A percentile compares a stretch with the other conserved stretches of the same genome.
phyloP scores from a whole-genome alignment of 768 basidiomycete genomes.

The Tulasnella calospora region DNA sequence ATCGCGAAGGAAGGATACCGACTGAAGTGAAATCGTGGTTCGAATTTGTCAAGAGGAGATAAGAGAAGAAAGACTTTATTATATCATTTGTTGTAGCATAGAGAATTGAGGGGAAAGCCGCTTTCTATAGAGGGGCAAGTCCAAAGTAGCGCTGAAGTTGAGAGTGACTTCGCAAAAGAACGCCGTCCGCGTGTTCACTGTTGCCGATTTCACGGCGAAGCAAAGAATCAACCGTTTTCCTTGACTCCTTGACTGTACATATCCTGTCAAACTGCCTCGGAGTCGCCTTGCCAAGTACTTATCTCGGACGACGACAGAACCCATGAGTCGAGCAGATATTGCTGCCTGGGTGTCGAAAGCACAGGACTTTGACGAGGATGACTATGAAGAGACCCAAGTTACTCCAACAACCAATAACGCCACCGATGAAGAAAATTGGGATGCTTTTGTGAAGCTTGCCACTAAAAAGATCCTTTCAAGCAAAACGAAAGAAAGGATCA shows the following conservation, averaged over 20 bases:
- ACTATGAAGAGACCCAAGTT: background rate
- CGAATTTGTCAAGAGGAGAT: slow-evolving; percentile 45
- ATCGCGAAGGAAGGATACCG: slow-evolving; percentile 83
- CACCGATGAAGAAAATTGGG: slow-evolving; percentile 26
- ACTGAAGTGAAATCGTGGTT: slow-evolving; percentile 89
- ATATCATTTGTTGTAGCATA: slow-evolving; percentile 8
- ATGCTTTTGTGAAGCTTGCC: slow-evolving; percentile 39
- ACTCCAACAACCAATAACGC: slow-evolving; percentile 13
- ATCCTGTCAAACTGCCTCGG: slow-evolving; percentile 24
- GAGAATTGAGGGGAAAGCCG: slow-evolving; percentile 1
- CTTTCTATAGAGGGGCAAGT: background rate
- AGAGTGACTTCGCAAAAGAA: background rate
- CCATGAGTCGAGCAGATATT: slow-evolving; percentile 49
- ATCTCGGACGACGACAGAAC: slow-evolving; percentile 12
- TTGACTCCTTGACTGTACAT: slow-evolving; percentile 2
- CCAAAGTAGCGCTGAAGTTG: background rate
- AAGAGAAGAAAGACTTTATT: background rate
- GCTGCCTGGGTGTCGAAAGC: slow-evolving; percentile 61
- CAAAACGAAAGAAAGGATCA: slow-evolving; percentile 51
- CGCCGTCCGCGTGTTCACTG: background rate
- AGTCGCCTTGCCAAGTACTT: slow-evolving; percentile 13
- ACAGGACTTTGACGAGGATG: slow-evolving; percentile 33
- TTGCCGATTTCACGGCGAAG: background rate
- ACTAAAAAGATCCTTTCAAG: slow-evolving; percentile 47
- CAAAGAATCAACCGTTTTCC: slow-evolving; percentile 1